Evolutionary conservation across 1,284 basidiomycete genomes (phyloP).

Genomic region (Vanrija humicola): DNA sequence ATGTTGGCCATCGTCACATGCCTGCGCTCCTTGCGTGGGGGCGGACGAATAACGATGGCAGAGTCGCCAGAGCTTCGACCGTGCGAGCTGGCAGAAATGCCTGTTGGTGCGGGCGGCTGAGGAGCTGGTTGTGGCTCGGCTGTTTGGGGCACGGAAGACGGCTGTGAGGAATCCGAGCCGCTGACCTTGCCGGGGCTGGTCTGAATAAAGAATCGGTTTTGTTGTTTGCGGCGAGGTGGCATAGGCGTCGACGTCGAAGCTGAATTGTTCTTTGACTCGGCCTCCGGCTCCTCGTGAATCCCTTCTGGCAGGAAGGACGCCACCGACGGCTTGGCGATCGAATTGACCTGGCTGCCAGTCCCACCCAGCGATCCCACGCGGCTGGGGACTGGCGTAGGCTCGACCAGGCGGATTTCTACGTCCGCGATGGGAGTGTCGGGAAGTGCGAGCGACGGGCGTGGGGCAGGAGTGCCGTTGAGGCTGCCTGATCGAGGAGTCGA

Average conservation of each 20-base stretch:
- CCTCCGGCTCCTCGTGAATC: conserved; percentile 13
- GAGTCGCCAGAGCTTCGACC: conserved; percentile 26
- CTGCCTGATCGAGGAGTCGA: neutral
- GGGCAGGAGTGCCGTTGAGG: neutral
- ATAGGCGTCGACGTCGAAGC: conserved; percentile 9
- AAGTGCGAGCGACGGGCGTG: neutral
- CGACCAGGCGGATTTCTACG: conserved; percentile 42
- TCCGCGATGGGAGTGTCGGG: conserved; percentile 35
- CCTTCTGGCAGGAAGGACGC: conserved; percentile 15
- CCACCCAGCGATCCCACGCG: conserved; percentile 40
- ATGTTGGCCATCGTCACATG: conserved; percentile 43
- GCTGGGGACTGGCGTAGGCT: conserved; percentile 44
- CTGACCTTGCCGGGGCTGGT: conserved; percentile 16
- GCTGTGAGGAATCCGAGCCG: conserved; percentile 33
- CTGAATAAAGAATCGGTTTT: conserved; percentile 13
- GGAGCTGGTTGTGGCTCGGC: conserved; percentile 1
- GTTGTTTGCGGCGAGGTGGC: neutral
- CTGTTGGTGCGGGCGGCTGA: neutral
- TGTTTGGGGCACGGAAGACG: conserved; percentile 8
- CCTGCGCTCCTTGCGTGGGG: conserved; percentile 20
- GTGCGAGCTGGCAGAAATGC: neutral
- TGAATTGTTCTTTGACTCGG: neutral
- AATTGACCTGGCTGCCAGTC: conserved; percentile 16
- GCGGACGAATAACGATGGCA: conserved; percentile 11
- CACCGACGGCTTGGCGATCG: neutral